A percentile compares a stretch with the other conserved stretches of the same genome.
Conservation (phyloP, 305 asterid genomes). For the Fraxinus dipetala region DNA sequence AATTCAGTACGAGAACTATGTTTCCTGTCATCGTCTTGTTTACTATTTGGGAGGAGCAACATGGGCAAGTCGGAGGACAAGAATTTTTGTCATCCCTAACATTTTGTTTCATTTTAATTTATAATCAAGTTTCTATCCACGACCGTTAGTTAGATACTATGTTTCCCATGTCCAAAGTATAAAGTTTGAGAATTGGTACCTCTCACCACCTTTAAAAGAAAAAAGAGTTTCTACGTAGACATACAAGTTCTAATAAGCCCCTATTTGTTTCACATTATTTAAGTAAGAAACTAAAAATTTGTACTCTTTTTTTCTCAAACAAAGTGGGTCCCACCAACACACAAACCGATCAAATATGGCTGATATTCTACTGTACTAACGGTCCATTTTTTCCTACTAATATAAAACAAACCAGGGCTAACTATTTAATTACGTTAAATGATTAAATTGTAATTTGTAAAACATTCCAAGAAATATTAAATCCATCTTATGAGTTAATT, state of each 20-base stretch:
- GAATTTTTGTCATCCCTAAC: background rate
- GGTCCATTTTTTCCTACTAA: too few species aligned
- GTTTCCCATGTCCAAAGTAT: background rate
- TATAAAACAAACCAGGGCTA: too few species aligned
- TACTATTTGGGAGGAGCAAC: background rate
- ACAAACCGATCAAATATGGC: too few species aligned
- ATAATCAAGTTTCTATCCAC: background rate
- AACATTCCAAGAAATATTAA: background rate
- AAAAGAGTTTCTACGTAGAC: background rate
- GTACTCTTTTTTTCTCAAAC: too few species aligned
- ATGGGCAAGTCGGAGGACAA: too few species aligned
- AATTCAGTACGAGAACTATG: background rate
- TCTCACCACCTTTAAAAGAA: background rate
- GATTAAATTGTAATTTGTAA: background rate
- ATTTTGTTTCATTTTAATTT: background rate
- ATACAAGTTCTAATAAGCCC: too few species aligned
- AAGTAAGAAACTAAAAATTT: too few species aligned
- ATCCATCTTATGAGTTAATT: too few species aligned
- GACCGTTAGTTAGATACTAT: background rate
- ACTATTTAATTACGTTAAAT: too few species aligned
- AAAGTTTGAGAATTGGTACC: background rate
- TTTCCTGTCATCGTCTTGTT: background rate
- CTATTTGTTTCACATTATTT: too few species aligned
- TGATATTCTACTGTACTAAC: too few species aligned
- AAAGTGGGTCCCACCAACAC: too few species aligned